These are phyloP conservation scores for Trametes meyenii DNA, from an alignment of 768 basidiomycete genomes.

Conservation along the genomic window DNA sequence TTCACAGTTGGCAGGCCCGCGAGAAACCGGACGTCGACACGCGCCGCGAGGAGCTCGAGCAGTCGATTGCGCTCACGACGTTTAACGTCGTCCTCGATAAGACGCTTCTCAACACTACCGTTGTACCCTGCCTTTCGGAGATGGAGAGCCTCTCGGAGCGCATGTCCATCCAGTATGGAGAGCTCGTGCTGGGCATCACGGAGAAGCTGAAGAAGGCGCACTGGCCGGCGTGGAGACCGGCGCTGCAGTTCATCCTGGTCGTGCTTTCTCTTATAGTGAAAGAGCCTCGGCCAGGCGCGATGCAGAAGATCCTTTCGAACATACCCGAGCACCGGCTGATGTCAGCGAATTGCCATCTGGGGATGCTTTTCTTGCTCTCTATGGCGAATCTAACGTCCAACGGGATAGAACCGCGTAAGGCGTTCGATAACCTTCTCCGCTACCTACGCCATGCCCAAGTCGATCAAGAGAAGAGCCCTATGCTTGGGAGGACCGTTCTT, in stretches of 20 bases:
- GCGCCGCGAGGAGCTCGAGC: conserved; percentile 6
- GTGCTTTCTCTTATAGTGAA: conserved; percentile 10
- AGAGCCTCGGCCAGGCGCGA: conserved; percentile 7
- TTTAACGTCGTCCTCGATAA: conserved; percentile 8
- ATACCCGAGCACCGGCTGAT: conserved; percentile 1
- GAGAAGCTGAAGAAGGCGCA: conserved; percentile 2
- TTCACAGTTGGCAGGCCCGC: conserved; percentile 9
- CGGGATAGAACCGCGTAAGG: neutral
- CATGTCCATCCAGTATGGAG: conserved; percentile 11
- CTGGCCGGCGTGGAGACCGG: conserved; percentile 10
- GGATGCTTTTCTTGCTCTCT: conserved; percentile 9
- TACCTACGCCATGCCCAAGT: conserved; percentile 4
- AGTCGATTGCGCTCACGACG: conserved; percentile 12
- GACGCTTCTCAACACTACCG: conserved; percentile 1
- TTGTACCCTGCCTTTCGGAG: conserved; percentile 6
- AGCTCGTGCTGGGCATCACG: neutral
- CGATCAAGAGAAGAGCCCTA: neutral
- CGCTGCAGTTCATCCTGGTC: conserved; percentile 8
- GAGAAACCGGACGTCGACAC: conserved; percentile 11
- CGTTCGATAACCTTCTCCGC: conserved; percentile 3
- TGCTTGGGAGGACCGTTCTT: neutral
- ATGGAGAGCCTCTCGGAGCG: conserved; percentile 10
- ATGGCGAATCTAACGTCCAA: conserved; percentile 6
- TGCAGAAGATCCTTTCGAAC: neutral
- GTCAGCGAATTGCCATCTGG: neutral